Base-by-base conservation (phyloP, 768 basidiomycete genomes). In the Termitomyces heimii region DNA sequence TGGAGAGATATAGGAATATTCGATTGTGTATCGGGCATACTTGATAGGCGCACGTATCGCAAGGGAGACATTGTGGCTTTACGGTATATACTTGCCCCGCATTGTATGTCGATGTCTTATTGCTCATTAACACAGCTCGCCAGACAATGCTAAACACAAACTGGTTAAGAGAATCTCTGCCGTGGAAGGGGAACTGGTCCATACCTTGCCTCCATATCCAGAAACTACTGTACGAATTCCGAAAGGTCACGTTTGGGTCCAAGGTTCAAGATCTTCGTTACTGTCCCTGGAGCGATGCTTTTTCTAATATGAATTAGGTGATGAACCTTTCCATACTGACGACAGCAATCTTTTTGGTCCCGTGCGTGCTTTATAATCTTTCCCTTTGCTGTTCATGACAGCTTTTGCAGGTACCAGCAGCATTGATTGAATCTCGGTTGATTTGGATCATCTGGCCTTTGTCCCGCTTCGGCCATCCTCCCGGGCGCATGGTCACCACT, bases 331-430 rank as follows among this genome's bases (percentile, higher is more conserved):
- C 63, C 76, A 81, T 55, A 86, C 82, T 9, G 76, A 84, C 53
- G 89, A 89, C 63, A 89, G 87, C 71, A 89, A 89, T 66, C 68
- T 73, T 1, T 88, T 86, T 67, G 88, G 89, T 7, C 84, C 88
- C 9, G 87, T 88, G 66, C 58, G 78, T 70, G 29, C 14, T 18
- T 53, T 55, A 62, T 24, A 59, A 29, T 47, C 24, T 52, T 2
- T 31, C 53, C 13, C 26, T 26, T 22, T 8, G 22, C 34, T 32
- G 42, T 16, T 29, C 40, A 44, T 26, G 43, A 16, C 55, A 45
- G 35, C 20, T 12, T 52, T 31, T 9, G 4, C 60, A 77, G 76
- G 63, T 85, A 5, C 77, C 83, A 1, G 65, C 75, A 29, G 77
- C 73, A 13, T 71, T 84, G 53, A 70, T 84, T 37, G 76, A 83